Conservation (phyloP, 2,329 filamentous ascomycete species). For the Epichloe typhina region DNA sequence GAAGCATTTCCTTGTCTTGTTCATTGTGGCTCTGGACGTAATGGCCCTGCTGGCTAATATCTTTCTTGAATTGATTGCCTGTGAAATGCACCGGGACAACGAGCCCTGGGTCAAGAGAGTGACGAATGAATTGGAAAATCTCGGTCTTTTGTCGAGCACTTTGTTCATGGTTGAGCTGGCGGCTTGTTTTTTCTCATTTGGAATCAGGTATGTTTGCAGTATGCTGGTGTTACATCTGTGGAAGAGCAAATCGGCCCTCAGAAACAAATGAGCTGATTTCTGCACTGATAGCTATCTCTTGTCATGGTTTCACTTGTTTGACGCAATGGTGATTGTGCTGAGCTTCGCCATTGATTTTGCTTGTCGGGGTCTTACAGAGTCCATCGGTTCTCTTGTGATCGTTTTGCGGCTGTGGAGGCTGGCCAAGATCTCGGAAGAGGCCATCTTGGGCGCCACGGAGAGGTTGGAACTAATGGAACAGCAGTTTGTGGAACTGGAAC, state of each 20-base stretch:
- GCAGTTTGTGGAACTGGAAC: slow-evolving; percentile 37
- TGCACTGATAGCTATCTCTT: slow-evolving; percentile 36
- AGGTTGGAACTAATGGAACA: slow-evolving; percentile 44
- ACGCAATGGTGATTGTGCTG: slow-evolving; percentile 47
- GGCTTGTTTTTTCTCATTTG: slow-evolving; percentile 47
- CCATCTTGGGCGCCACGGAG: slow-evolving; percentile 49
- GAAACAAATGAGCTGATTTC: background rate
- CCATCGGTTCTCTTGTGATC: slow-evolving; percentile 53
- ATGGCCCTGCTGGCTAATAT: slow-evolving; percentile 32
- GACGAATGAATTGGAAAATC: slow-evolving; percentile 29
- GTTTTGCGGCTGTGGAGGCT: slow-evolving; percentile 55
- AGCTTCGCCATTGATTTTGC: slow-evolving; percentile 50
- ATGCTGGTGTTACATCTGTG: background rate
- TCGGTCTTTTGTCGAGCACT: slow-evolving; percentile 46
- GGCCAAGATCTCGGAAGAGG: slow-evolving; percentile 58
- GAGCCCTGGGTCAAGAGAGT: slow-evolving; percentile 28
- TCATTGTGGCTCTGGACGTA: slow-evolving; percentile 32
- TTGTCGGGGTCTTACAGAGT: slow-evolving; percentile 44
- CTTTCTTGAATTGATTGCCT: slow-evolving; percentile 34
- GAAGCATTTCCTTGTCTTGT: slow-evolving; percentile 33
- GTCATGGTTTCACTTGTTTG: slow-evolving; percentile 49
- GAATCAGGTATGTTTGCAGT: slow-evolving; percentile 33
- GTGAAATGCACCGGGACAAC: slow-evolving; percentile 27
- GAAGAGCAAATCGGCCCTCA: background rate
- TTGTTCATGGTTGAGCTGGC: slow-evolving; percentile 52